A percentile compares a stretch with the other conserved stretches of the same genome.
These are phyloP conservation scores for Silene uniflora DNA, from an alignment of 148 eudicot genomes.

Conservation along the genomic window DNA sequence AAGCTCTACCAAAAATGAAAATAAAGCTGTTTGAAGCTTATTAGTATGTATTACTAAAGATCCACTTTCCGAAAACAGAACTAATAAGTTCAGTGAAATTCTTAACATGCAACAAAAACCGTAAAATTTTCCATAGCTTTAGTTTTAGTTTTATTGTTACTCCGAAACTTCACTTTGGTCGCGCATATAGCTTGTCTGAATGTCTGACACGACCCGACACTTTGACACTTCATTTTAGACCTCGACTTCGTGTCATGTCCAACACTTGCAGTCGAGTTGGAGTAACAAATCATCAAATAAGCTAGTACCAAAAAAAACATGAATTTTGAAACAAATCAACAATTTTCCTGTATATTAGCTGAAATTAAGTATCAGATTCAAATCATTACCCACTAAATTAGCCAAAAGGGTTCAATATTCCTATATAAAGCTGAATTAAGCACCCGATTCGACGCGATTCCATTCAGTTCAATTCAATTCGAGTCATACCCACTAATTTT, in stretches of 20 bases:
- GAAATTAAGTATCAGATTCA: constrained; percentile 1
- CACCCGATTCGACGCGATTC: not conserved
- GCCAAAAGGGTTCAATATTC: not conserved
- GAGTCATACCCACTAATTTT: not conserved
- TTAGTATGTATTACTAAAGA: not conserved
- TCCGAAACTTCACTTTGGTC: no score
- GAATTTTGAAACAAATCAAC: not conserved
- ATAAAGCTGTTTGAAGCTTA: not conserved
- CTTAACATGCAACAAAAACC: no score
- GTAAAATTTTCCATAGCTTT: no score
- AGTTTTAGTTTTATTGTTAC: no score
- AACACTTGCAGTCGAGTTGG: no score
- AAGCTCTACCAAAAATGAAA: not conserved
- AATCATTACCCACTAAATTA: not conserved
- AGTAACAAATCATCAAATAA: not conserved
- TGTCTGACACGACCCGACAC: no score
- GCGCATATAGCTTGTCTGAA: no score
- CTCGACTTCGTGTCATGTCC: no score
- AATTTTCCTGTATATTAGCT: not conserved
- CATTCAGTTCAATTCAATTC: not conserved
- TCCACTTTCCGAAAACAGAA: not conserved
- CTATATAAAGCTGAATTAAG: not conserved
- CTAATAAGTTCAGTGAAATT: not conserved
- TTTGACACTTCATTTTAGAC: no score
- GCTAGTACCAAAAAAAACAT: not conserved